phyloP scores from a whole-genome alignment of 2,329 filamentous ascomycete genomes.

The Penicillium capsulatum region DNA sequence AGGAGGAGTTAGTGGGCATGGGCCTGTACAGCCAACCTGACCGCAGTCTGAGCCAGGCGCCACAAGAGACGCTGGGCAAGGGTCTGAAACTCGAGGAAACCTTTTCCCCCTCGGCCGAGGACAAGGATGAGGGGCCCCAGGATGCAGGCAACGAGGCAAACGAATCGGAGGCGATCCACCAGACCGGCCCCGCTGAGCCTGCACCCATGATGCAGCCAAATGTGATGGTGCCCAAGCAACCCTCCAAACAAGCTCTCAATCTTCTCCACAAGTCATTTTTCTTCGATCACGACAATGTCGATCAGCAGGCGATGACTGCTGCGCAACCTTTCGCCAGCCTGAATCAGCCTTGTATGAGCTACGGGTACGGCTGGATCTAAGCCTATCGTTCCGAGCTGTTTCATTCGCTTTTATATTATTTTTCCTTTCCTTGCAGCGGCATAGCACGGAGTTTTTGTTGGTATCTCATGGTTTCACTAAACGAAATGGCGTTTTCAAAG shows the following conservation, averaged over 20 bases:
- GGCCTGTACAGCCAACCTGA: conserved; percentile 74
- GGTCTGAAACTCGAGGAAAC: conserved; percentile 78
- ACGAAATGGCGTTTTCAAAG: conserved; percentile 19
- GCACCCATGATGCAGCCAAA: conserved; percentile 9
- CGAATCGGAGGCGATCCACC: conserved; percentile 10
- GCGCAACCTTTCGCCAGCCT: conserved; percentile 27
- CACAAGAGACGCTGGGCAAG: conserved; percentile 60
- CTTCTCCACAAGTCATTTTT: conserved; percentile 34
- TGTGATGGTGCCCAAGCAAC: conserved; percentile 14
- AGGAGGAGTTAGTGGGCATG: conserved; percentile 54
- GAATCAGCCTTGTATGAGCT: conserved; percentile 31
- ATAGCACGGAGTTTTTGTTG: conserved; percentile 34
- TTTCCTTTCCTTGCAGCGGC: conserved; percentile 21
- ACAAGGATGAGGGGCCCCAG: conserved; percentile 54
- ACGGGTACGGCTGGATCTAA: conserved; percentile 36
- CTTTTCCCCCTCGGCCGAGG: conserved; percentile 61
- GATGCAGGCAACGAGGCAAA: conserved; percentile 41
- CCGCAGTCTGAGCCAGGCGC: conserved; percentile 53
- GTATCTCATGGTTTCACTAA: conserved; percentile 6
- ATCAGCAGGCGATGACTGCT: conserved; percentile 21
- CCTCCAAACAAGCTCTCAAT: conserved; percentile 23
- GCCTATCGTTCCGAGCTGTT: conserved; percentile 6
- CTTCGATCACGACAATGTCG: conserved; percentile 29
- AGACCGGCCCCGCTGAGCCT: conserved; percentile 5
- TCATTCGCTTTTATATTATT: too few species aligned